phyloP scores from a whole-genome alignment of 1,284 basidiomycete species.

The Moesziomyces globuligerus region DNA sequence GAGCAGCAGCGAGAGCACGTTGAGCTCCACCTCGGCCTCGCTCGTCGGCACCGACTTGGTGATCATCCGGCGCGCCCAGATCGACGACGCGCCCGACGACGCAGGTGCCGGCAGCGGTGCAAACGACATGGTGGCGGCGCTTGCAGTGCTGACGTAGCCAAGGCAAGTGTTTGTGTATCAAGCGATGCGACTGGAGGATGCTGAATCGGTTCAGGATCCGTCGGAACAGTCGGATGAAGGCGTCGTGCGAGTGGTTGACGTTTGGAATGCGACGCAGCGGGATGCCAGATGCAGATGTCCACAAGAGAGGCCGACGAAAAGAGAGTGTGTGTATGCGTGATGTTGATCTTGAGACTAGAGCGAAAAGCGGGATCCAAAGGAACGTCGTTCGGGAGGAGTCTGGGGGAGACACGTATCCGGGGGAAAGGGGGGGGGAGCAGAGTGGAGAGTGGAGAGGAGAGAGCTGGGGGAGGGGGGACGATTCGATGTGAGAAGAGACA shows the following conservation, averaged over 20 bases:
- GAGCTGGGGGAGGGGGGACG: too few species aligned
- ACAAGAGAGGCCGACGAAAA: not conserved
- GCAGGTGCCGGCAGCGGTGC: conserved; percentile 6
- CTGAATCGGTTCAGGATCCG: conserved; percentile 5
- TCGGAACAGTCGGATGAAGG: conserved; percentile 1
- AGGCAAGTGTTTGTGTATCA: not conserved
- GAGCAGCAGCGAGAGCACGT: conserved; percentile 37
- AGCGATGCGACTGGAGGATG: too few species aligned
- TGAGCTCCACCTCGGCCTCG: conserved; percentile 32
- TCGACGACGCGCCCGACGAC: conserved; percentile 11
- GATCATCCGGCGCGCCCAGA: conserved; percentile 40
- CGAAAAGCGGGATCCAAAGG: not conserved
- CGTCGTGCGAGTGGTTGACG: not conserved
- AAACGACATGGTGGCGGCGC: conserved; percentile 14
- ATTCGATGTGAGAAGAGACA: too few species aligned
- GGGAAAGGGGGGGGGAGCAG: conserved; percentile 1
- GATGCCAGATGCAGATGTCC: not conserved
- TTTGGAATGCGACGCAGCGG: not conserved
- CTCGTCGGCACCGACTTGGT: conserved; percentile 15
- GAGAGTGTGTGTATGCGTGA: conserved; percentile 4
- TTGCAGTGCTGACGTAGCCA: conserved; percentile 4
- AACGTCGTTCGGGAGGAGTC: not conserved
- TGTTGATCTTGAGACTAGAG: conserved; percentile 4
- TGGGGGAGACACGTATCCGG: conserved; percentile 1
- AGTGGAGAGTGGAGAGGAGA: not conserved